Conservation (phyloP, 2,329 filamentous ascomycete species). For the Ophiostoma perfectum region DNA sequence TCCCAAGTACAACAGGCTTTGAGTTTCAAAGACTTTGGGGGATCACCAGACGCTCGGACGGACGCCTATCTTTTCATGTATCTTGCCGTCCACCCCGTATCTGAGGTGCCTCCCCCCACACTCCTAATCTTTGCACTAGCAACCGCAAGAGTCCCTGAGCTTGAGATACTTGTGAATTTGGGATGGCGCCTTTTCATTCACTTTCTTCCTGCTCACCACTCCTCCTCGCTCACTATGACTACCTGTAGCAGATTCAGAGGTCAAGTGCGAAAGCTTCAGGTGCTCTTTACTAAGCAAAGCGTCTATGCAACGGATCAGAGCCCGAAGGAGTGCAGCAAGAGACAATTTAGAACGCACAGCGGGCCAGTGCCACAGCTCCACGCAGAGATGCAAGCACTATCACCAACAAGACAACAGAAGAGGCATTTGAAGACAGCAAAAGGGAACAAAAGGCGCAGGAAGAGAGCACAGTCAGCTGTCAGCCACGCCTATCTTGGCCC, state of each 20-base stretch:
- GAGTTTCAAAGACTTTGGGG: neutral
- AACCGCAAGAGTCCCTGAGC: neutral
- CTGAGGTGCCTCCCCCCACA: neutral
- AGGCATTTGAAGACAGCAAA: neutral
- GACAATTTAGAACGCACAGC: neutral
- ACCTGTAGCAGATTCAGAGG: too few species aligned
- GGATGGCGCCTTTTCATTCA: too few species aligned
- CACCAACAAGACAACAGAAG: neutral
- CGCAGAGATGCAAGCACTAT: neutral
- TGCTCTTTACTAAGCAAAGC: neutral
- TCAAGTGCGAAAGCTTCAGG: too few species aligned
- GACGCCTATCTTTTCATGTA: neutral
- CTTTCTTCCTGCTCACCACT: too few species aligned
- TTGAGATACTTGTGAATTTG: too few species aligned
- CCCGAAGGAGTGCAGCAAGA: conserved; percentile 3
- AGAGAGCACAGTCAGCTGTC: too few species aligned
- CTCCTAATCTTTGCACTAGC: neutral
- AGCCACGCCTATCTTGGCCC: neutral
- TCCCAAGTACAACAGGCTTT: too few species aligned
- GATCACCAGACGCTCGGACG: neutral
- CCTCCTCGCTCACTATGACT: too few species aligned
- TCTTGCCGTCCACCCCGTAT: neutral
- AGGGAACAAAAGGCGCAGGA: too few species aligned
- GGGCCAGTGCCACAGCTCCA: neutral
- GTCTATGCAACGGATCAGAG: neutral